Conservation (phyloP, 2,329 filamentous ascomycete genomes). For the Sporothrix variecibatus region DNA sequence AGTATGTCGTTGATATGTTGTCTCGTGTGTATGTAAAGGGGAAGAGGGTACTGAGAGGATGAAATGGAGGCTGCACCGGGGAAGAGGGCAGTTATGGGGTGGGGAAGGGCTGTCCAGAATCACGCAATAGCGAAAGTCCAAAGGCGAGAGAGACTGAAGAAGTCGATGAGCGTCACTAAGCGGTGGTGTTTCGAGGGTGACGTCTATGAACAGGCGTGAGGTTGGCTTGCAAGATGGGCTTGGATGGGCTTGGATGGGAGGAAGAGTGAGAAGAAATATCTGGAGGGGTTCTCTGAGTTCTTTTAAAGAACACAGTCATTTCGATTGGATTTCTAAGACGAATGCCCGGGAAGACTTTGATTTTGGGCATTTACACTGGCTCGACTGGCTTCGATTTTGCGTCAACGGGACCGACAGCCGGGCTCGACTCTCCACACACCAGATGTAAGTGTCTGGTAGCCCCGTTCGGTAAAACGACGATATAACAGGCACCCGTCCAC, state of each 20-base stretch:
- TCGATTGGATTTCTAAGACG: slow-evolving; percentile 23
- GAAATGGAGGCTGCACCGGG: not conserved
- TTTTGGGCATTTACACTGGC: not conserved
- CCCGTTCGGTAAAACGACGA: not conserved
- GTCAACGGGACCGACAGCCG: slow-evolving; percentile 28
- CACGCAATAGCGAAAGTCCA: slow-evolving; percentile 5
- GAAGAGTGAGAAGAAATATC: not conserved
- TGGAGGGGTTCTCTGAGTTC: not conserved
- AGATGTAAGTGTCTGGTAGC: not conserved
- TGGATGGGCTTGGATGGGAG: not conserved
- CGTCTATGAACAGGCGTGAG: not conserved
- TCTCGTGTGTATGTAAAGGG: not conserved
- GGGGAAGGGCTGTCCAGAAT: not conserved
- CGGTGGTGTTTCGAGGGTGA: not conserved
- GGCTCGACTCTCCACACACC: slow-evolving; percentile 7
- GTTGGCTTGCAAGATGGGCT: not conserved
- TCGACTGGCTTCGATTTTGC: slow-evolving; percentile 4
- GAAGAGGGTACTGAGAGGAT: not conserved
- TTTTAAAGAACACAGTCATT: slow-evolving; percentile 14
- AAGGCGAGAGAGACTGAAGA: not conserved
- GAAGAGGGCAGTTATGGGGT: not conserved
- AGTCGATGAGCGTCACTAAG: not conserved
- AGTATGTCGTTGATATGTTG: not conserved
- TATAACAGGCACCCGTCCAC: not conserved
- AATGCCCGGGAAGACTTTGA: not conserved